Conservation (phyloP, 192 early-diverging fungal genomes). For the Coemansia sp. region DNA sequence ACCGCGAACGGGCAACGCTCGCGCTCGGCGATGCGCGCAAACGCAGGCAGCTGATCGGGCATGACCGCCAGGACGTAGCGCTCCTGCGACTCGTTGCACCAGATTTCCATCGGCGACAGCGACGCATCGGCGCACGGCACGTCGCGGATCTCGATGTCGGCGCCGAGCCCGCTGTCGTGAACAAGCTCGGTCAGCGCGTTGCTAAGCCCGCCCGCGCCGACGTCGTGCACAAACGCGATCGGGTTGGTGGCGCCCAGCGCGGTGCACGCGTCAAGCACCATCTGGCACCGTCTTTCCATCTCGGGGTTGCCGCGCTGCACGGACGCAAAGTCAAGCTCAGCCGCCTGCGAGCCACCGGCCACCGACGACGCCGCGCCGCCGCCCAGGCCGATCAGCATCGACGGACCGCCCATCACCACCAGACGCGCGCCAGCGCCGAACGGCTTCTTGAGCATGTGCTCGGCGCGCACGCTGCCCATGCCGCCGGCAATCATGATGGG, state of each 20-base stretch:
- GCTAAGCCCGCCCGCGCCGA: slow-evolving; percentile 97
- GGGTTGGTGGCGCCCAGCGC: slow-evolving; percentile 76
- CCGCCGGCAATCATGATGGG: slow-evolving; percentile 99
- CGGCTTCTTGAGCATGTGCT: slow-evolving; percentile 84
- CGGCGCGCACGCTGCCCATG: slow-evolving; percentile 86
- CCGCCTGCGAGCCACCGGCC: slow-evolving; percentile 81
- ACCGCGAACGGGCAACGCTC: slow-evolving; percentile 92
- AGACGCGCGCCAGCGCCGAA: slow-evolving; percentile 80
- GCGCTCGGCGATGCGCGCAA: slow-evolving; percentile 77
- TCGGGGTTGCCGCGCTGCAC: slow-evolving; percentile 99
- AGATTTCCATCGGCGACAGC: slow-evolving; percentile 99
- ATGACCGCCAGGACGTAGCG: slow-evolving; percentile 94
- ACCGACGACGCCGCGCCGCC: slow-evolving; percentile 98
- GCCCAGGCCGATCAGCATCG: slow-evolving; percentile 98
- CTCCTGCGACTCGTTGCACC: slow-evolving; percentile 99
- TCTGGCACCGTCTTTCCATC: slow-evolving; percentile 97
- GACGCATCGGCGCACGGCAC: slow-evolving; percentile 87
- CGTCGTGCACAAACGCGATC: slow-evolving; percentile 95
- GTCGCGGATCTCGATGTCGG: slow-evolving; percentile 84
- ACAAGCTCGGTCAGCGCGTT: slow-evolving; percentile 99
- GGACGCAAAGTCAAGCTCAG: slow-evolving; percentile 93
- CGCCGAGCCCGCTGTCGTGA: slow-evolving; percentile 91
- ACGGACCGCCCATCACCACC: slow-evolving; percentile 92
- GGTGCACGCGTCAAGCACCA: slow-evolving; percentile 95
- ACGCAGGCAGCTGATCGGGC: slow-evolving; percentile 64